Percentiles rank a stretch among this genome's conserved stretches.
Conservation (phyloP, 345 rosid genomes). For the Eucalyptus dawsonii region DNA sequence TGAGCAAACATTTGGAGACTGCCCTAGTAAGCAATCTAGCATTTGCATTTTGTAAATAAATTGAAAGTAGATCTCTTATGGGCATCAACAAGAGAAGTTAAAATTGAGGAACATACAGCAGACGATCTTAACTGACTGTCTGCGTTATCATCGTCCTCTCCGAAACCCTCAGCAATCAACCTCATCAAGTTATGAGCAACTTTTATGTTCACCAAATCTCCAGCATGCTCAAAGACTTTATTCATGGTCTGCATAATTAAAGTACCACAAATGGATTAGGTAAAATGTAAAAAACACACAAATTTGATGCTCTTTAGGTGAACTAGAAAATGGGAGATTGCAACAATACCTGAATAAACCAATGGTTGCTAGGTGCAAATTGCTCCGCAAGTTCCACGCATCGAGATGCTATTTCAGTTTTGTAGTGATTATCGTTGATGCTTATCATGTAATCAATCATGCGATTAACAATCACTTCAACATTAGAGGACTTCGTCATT, state of each 20-base stretch:
- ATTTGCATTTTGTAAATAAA: not conserved
- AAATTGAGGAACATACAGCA: constrained; percentile 55
- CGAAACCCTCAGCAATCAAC: constrained; percentile 93
- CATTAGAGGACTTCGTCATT: constrained; percentile 97
- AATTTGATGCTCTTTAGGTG: not conserved
- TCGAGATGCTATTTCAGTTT: constrained; percentile 94
- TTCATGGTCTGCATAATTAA: constrained; percentile 53
- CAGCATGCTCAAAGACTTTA: constrained; percentile 96
- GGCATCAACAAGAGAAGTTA: not conserved
- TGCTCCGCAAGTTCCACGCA: constrained; percentile 96
- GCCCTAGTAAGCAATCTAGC: not conserved
- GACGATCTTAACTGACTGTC: constrained; percentile 87
- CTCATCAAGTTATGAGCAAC: constrained; percentile 96
- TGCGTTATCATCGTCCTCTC: constrained; percentile 83
- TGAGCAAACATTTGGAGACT: not conserved
- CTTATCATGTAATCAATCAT: constrained; percentile 98
- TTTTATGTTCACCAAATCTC: constrained; percentile 86
- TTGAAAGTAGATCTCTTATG: not conserved
- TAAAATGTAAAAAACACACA: not conserved
- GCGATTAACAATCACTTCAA: constrained; percentile 95
- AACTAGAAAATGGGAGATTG: not conserved
- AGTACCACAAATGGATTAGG: not conserved
- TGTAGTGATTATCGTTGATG: constrained; percentile 88
- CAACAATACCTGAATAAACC: constrained; percentile 85
- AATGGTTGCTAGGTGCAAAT: constrained; percentile 95